phyloP scores from a whole-genome alignment of 495 filamentous ascomycete genomes.

The Trichoderma erinaceum region DNA sequence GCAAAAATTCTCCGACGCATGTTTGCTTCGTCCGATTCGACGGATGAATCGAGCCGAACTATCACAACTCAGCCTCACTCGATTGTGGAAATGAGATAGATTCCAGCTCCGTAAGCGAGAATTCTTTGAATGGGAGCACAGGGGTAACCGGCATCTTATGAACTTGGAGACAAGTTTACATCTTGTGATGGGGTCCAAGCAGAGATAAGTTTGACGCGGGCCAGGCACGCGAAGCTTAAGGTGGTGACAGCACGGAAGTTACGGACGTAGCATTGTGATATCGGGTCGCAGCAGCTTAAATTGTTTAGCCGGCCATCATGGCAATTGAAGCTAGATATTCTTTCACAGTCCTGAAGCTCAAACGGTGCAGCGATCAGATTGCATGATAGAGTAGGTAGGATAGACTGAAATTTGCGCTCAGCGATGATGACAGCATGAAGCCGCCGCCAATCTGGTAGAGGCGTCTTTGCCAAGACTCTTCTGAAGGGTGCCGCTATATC shows the following conservation, averaged over 20 bases:
- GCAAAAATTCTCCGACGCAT: conserved; percentile 3
- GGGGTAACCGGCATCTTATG: neutral
- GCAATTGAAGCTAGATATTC: neutral
- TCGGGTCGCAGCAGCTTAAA: neutral
- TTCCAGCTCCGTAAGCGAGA: neutral
- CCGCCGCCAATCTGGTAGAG: neutral
- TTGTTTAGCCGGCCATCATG: neutral
- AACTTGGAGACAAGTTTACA: neutral
- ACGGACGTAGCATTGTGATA: neutral
- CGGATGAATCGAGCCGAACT: neutral
- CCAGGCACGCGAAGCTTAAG: neutral
- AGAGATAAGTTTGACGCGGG: neutral
- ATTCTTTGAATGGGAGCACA: neutral
- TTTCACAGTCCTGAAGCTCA: neutral
- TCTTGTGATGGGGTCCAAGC: neutral
- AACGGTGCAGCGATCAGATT: neutral
- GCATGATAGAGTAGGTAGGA: neutral
- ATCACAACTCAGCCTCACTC: neutral
- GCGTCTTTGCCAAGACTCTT: neutral
- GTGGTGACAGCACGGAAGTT: neutral
- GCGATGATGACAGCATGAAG: neutral
- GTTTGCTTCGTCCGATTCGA: neutral
- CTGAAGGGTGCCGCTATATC: neutral
- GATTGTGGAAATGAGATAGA: neutral
- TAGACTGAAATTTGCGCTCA: conserved; percentile 12